These are phyloP conservation scores for Salinomyces thailandicus DNA, from an alignment of 2,329 filamentous ascomycete species.

Conservation along the genomic window DNA sequence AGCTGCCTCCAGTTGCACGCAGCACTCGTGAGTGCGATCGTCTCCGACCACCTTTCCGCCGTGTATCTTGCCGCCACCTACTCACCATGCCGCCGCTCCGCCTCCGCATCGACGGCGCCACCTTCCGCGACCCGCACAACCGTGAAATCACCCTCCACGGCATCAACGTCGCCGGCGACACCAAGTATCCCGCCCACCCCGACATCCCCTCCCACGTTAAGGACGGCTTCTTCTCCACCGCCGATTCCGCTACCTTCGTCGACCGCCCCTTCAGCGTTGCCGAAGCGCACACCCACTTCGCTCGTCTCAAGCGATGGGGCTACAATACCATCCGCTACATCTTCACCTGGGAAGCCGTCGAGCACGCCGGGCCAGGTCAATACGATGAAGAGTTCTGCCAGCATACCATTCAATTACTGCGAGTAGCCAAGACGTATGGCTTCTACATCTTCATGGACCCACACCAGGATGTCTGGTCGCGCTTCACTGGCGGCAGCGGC, in stretches of 20 bases:
- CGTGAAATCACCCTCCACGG: constrained; percentile 82
- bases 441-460: constrained; percentile 99
- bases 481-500: constrained; percentile 86
- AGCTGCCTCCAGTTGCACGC: no score
- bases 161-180: constrained; percentile 86
- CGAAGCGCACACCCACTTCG: constrained; percentile 78
- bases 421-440: constrained; percentile 76
- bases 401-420: constrained; percentile 76
- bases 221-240: constrained; percentile 82
- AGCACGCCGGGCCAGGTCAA: constrained; percentile 76
- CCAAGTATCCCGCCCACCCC: constrained; percentile 76
- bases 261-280: constrained; percentile 71
- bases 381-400: constrained; percentile 93
- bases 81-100: constrained; percentile 60
- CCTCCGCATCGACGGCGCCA: constrained; percentile 72
- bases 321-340: constrained; percentile 96
- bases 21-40: background rate
- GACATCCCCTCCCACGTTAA: constrained; percentile 68
- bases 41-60: constrained; percentile 1
- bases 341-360: constrained; percentile 98
- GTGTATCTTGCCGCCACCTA: no score
- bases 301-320: constrained; percentile 73
- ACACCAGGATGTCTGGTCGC: constrained; percentile 97
- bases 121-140: constrained; percentile 70
- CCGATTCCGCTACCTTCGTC: constrained; percentile 82